Conservation (phyloP, 1,284 basidiomycete species). For the Rhodotorula sp. region DNA sequence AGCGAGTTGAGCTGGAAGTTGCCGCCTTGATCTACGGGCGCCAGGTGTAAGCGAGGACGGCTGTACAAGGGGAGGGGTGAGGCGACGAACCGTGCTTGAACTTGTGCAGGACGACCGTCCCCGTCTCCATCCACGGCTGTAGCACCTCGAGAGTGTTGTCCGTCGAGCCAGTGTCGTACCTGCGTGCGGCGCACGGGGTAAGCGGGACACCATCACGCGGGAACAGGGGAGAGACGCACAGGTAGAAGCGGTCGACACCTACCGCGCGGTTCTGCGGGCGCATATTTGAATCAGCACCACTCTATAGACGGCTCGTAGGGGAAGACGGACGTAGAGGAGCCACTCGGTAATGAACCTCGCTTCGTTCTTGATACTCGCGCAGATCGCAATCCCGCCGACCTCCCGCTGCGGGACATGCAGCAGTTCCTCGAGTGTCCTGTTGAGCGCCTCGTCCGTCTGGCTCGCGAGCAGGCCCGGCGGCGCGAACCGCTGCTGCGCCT, state of each 20-base stretch:
- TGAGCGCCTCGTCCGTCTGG: not conserved
- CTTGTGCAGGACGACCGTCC: constrained; percentile 12
- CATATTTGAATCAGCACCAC: not conserved
- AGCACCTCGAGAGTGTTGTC: constrained; percentile 11
- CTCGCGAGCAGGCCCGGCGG: not conserved
- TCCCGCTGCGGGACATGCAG: constrained; percentile 9
- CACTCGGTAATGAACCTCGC: constrained; percentile 17
- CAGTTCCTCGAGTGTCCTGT: constrained; percentile 4
- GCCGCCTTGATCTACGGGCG: constrained; percentile 1
- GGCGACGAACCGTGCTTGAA: constrained; percentile 3
- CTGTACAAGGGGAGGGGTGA: not conserved
- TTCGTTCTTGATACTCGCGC: constrained; percentile 19
- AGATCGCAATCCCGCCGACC: constrained; percentile 11
- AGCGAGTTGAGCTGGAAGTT: constrained; percentile 20
- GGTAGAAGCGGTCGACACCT: constrained; percentile 22
- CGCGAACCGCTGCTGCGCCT: not conserved
- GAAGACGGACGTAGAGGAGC: constrained; percentile 16
- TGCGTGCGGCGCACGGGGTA: not conserved
- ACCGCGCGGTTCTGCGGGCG: constrained; percentile 6
- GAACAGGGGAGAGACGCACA: not conserved
- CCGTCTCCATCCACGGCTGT: constrained; percentile 15
- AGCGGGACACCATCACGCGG: not conserved
- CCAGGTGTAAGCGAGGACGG: not conserved
- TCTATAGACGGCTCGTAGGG: not conserved
- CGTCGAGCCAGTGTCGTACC: constrained; percentile 14